phyloP scores from a whole-genome alignment of 179 eudicot genomes.

The Monotropa hypopitys region DNA sequence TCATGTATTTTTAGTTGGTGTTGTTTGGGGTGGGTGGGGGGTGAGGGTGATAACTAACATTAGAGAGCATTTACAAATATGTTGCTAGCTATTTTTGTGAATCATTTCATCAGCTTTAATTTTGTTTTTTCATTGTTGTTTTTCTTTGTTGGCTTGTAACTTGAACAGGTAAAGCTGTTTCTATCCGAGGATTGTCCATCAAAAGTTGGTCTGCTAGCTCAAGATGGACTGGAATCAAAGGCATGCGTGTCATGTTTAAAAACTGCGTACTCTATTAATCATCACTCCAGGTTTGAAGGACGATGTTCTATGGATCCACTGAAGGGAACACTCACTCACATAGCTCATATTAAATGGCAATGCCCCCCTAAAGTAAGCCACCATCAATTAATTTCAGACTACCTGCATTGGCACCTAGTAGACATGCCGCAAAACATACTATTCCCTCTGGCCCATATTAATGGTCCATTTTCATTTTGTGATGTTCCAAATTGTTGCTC shows the following conservation, averaged over 20 bases:
- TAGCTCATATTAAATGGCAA: slow-evolving; percentile 38
- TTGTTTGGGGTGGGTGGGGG: too few relatives aligned
- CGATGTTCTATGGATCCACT: slow-evolving; percentile 9
- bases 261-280: slow-evolving; percentile 8
- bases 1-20: too few relatives aligned
- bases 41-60: too few relatives aligned
- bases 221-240: slow-evolving; percentile 13
- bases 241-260: slow-evolving; percentile 3
- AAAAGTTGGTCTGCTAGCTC: slow-evolving; percentile 12
- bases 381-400: background rate
- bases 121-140: background rate
- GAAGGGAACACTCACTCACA: slow-evolving; percentile 5
- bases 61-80: background rate
- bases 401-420: background rate
- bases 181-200: slow-evolving; percentile 18
- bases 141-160: background rate
- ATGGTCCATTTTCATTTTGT: background rate
- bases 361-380: slow-evolving; percentile 46
- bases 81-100: background rate
- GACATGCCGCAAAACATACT: background rate
- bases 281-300: slow-evolving; percentile 14
- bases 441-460: background rate
- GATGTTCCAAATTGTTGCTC: background rate
- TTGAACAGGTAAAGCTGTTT: slow-evolving; percentile 16
- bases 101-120: background rate